Base-by-base conservation (phyloP, 371 early-diverging fungal genomes). In the Rhizomucor miehei region DNA sequence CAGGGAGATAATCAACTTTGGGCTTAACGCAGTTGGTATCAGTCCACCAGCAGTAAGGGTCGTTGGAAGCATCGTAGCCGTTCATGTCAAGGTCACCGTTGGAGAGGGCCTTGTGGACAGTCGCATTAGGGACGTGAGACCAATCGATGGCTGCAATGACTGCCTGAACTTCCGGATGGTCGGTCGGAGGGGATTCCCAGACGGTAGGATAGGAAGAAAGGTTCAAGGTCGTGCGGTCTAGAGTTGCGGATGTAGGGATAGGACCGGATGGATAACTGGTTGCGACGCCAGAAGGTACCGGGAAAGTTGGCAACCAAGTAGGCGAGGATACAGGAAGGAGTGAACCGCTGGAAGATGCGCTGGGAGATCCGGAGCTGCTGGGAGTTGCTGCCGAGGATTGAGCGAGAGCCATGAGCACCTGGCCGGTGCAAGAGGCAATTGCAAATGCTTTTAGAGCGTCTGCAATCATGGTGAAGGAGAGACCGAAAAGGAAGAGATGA, bases 21-120 rank as follows among this genome's bases (percentile, higher is more conserved):
- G 74, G 74, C 44, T 59, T 61, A 12, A 71, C 62, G 51, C 77
- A 77, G 52, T 71, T 71, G 34, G 66, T 66, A 37, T 66, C 56
- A 19, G 72, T 67, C 77, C 77, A 77, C 77, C 77, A 77, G 62
- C 77, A 77, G 56, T 69, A 57, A 34, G 66, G 61, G 52, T 77
- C 78, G 0, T 58, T 61, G 23, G n/a, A 23, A 0, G 39, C 66
- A 40, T 67, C 60, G 21, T 74, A 77, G 14, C 60, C 54, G 39
- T 17, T 29, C 39, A 52, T 44, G 44, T 54, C 47, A 9, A 62
- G 39, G 37, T 60, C 61, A 35, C 69, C 64, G 19, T 56, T 51
- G 24, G 39, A 17, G 14, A 55, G 23, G 11, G 52, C 61, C 47
- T 60, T 68, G 38, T 51, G 20, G n/a, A 66, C 45, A 8, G 78